Percentiles rank a stretch among this genome's conserved stretches.
These are phyloP conservation scores for Tuber melanosporum DNA, from an alignment of 495 filamentous ascomycete genomes.

Conservation along the genomic window DNA sequence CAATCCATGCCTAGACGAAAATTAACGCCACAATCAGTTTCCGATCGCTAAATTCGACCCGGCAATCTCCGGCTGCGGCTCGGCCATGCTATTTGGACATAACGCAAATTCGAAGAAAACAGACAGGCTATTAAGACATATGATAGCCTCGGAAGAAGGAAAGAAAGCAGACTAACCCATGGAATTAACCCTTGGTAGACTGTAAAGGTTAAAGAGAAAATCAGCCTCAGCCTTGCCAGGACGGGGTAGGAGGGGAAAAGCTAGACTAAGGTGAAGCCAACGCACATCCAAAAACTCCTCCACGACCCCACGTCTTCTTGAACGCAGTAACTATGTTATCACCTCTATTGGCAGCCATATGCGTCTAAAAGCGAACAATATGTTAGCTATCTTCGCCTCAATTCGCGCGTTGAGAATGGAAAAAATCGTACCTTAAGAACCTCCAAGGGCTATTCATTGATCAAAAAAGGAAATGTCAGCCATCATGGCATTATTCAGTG, in stretches of 20 bases:
- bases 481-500: constrained; percentile 10
- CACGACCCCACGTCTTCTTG: constrained; percentile 82
- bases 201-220: constrained; percentile 42
- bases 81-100: constrained; percentile 10
- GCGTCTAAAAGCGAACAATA: constrained; percentile 53
- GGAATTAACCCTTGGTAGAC: constrained; percentile 99
- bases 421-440: constrained; percentile 61
- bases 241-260: not conserved
- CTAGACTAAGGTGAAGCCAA: constrained; percentile 35
- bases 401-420: not conserved
- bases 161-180: constrained; percentile 53
- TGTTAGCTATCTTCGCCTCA: not conserved
- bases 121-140: not conserved
- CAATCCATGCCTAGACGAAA: constrained; percentile 73
- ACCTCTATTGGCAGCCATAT: constrained; percentile 92
- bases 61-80: constrained; percentile 15
- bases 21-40: constrained; percentile 23
- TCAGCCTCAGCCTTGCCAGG: not conserved
- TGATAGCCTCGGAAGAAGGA: constrained; percentile 13
- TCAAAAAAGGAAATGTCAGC: constrained; percentile 36
- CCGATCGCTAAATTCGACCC: constrained; percentile 5
- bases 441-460: constrained; percentile 70
- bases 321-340: constrained; percentile 81
- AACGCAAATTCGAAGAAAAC: not conserved
- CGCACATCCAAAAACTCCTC: constrained; percentile 93